Evolutionary conservation across 2,329 filamentous ascomycete genomes (phyloP).

Genomic region (Pleurostoma richardsiae): DNA sequence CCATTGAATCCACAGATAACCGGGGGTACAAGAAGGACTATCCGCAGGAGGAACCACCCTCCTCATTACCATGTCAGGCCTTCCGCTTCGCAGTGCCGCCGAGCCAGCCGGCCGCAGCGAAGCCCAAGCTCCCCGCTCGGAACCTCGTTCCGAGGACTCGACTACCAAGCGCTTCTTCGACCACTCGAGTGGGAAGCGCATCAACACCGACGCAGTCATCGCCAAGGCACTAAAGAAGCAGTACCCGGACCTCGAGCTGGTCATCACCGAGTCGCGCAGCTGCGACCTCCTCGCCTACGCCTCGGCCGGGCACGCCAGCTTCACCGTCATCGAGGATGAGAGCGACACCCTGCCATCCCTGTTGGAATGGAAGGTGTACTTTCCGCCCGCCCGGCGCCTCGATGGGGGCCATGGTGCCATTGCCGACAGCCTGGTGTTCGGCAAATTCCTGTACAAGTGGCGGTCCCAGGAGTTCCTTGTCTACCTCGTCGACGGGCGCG

Average conservation of each 20-base stretch:
- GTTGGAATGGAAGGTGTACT: conserved; percentile 31
- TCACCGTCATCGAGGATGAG: conserved; percentile 20
- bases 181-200: conserved; percentile 32
- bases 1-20: too few relatives aligned
- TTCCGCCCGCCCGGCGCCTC: conserved; percentile 33
- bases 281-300: conserved; percentile 38
- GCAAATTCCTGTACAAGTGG: conserved; percentile 38
- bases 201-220: conserved; percentile 38
- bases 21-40: too few relatives aligned
- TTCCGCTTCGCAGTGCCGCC: too few relatives aligned
- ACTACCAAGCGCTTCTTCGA: conserved; percentile 26
- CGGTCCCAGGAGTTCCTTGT: conserved; percentile 34
- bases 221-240: conserved; percentile 30
- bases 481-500: conserved; percentile 35
- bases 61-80: too few relatives aligned
- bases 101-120: too few relatives aligned
- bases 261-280: conserved; percentile 24
- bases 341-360: conserved; percentile 23
- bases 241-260: conserved; percentile 36
- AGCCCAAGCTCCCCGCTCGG: too few relatives aligned
- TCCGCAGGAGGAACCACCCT: too few relatives aligned
- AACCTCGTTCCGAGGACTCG: too few relatives aligned
- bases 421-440: conserved; percentile 25
- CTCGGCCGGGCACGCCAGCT: conserved; percentile 28
- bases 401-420: conserved; percentile 29